Evolutionary conservation across 75 land plant genomes (phyloP).

Genomic region (Chamaecyparis obtusa): DNA sequence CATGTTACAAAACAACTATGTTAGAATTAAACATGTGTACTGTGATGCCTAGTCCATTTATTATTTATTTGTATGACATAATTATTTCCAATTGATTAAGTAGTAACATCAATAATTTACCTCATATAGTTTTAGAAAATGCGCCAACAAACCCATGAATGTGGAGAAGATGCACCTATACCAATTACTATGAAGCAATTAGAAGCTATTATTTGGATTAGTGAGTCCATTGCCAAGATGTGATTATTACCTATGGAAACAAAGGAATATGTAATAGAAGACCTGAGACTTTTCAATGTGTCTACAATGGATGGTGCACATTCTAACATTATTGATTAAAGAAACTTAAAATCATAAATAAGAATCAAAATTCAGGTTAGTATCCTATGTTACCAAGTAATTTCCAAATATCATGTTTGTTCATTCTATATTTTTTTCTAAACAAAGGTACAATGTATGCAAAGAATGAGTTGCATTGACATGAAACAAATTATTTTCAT

Average conservation of each 20-base stretch:
- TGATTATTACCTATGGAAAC: slow-evolving; percentile 82
- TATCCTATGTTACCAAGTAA: background rate
- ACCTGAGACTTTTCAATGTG: slow-evolving; percentile 75
- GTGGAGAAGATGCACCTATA: slow-evolving; percentile 73
- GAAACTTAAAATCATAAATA: slow-evolving; percentile 83
- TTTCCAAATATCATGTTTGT: background rate
- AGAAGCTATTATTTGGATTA: slow-evolving; percentile 91
- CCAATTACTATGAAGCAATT: slow-evolving; percentile 97
- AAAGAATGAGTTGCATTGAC: background rate
- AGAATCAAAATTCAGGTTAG: slow-evolving; percentile 88
- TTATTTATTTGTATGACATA: background rate
- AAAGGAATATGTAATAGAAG: slow-evolving; percentile 87
- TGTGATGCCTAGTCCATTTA: background rate
- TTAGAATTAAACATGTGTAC: slow-evolving; percentile 83
- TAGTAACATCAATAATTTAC: background rate
- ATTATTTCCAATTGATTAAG: background rate
- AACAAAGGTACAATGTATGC: background rate
- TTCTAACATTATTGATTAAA: slow-evolving; percentile 81
- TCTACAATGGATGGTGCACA: slow-evolving; percentile 95
- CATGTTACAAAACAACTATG: slow-evolving; percentile 75
- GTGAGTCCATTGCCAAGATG: slow-evolving; percentile 95
- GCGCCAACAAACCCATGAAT: slow-evolving; percentile 89
- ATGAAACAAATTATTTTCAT: background rate
- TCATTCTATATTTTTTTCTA: background rate
- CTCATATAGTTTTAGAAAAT: slow-evolving; percentile 56